Evolutionary conservation across 2,329 filamentous ascomycete genomes (phyloP).

Genomic region (Truncatella angustata): DNA sequence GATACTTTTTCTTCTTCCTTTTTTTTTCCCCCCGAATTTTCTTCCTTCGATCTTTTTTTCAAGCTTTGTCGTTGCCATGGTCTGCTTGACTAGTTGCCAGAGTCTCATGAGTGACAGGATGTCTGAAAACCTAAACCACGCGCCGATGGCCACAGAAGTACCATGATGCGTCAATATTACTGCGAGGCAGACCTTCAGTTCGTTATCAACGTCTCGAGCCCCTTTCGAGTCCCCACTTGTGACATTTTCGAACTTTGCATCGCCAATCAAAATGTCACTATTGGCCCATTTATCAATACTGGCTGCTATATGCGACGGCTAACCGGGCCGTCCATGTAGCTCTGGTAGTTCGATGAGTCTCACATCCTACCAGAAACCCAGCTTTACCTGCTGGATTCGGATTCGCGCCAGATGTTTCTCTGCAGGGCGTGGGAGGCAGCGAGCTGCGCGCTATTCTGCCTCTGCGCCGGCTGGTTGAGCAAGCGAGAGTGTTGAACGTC

Average conservation of each 20-base stretch:
- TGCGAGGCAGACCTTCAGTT: not conserved
- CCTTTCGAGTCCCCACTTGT: not conserved
- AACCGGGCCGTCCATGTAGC: too few relatives aligned
- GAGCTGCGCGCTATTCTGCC: slow-evolving; percentile 1
- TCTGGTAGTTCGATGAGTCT: too few relatives aligned
- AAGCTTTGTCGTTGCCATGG: too few relatives aligned
- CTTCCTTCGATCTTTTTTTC: too few relatives aligned
- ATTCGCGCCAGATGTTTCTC: not conserved
- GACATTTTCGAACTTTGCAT: not conserved
- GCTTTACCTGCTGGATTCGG: not conserved
- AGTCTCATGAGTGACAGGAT: too few relatives aligned
- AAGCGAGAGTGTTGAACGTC: not conserved
- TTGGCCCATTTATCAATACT: too few relatives aligned
- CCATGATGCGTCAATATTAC: not conserved
- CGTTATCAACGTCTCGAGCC: not conserved
- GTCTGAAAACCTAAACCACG: not conserved
- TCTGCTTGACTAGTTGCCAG: too few relatives aligned
- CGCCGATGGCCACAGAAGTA: not conserved
- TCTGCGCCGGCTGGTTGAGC: not conserved
- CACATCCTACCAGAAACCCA: too few relatives aligned
- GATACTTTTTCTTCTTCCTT: too few relatives aligned
- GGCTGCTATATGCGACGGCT: too few relatives aligned
- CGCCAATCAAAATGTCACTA: not conserved
- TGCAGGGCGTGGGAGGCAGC: not conserved
- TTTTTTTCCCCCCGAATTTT: too few relatives aligned